phyloP scores from a whole-genome alignment of 2,329 filamentous ascomycete genomes.

The Sclerotinia nivalis region DNA sequence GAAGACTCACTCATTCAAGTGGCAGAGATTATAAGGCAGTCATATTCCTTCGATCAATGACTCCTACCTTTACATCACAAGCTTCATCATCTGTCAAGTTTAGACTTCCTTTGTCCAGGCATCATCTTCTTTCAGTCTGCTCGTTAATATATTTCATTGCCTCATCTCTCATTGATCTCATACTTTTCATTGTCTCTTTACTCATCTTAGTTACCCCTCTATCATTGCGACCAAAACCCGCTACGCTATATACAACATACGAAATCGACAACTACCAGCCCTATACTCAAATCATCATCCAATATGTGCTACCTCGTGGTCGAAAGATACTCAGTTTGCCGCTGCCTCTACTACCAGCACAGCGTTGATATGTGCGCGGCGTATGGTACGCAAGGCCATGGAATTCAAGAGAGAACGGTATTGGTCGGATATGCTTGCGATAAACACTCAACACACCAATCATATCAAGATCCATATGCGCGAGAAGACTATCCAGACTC shows the following conservation, averaged over 20 bases:
- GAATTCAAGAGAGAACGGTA: conserved; percentile 65
- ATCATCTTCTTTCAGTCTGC: conserved; percentile 36
- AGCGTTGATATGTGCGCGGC: conserved; percentile 66
- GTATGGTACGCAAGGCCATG: conserved; percentile 62
- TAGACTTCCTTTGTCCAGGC: conserved; percentile 39
- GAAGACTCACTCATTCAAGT: conserved; percentile 29
- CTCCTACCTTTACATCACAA: conserved; percentile 38
- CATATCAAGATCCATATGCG: conserved; percentile 26
- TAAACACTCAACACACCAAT: conserved; percentile 44
- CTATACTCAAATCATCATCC: conserved; percentile 27
- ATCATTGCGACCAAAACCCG: conserved; percentile 7
- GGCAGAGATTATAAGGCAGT: conserved; percentile 40
- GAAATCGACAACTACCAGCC: background rate
- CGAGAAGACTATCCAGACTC: conserved; percentile 40
- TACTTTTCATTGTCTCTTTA: conserved; percentile 24
- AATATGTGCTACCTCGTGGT: conserved; percentile 71
- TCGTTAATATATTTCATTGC: conserved; percentile 40
- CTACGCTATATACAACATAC: conserved; percentile 6
- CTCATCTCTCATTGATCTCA: conserved; percentile 26
- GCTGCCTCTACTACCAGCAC: conserved; percentile 69
- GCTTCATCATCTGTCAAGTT: conserved; percentile 33
- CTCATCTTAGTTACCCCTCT: conserved; percentile 18
- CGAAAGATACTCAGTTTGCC: conserved; percentile 69
- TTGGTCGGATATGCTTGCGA: conserved; percentile 69
- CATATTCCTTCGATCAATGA: conserved; percentile 38